phyloP scores from a whole-genome alignment of 1,284 basidiomycete species.

The Austroboletus olivaceoglutinosus region DNA sequence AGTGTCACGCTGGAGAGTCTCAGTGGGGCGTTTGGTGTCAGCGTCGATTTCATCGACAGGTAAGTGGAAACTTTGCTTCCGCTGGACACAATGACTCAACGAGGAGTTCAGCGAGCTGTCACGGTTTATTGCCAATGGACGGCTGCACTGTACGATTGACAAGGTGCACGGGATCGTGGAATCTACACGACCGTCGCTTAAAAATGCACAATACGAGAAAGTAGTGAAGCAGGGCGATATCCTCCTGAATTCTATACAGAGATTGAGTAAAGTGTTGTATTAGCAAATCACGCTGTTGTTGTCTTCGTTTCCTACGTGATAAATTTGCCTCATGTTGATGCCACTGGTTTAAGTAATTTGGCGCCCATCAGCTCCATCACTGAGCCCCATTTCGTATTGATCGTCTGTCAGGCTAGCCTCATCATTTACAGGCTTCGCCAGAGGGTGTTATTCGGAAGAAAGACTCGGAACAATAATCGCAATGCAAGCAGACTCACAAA shows the following conservation, averaged over 20 bases:
- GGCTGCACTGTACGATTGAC: slow-evolving; percentile 90
- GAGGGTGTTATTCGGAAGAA: slow-evolving; percentile 3
- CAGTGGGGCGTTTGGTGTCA: slow-evolving; percentile 87
- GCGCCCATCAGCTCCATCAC: not conserved
- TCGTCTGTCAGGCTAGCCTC: slow-evolving; percentile 5
- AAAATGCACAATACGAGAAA: slow-evolving; percentile 89
- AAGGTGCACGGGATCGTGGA: slow-evolving; percentile 93
- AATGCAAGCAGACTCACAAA: not conserved
- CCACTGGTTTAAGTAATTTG: too few relatives aligned
- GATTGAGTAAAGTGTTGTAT: slow-evolving; percentile 74
- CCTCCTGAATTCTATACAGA: slow-evolving; percentile 76
- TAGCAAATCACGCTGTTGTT: slow-evolving; percentile 28
- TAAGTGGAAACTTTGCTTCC: slow-evolving; percentile 37
- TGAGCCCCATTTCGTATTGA: not conserved
- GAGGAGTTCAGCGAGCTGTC: slow-evolving; percentile 75
- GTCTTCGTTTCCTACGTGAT: not conserved
- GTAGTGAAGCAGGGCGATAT: slow-evolving; percentile 88
- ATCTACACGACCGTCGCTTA: slow-evolving; percentile 85
- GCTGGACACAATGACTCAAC: not conserved
- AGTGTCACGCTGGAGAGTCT: slow-evolving; percentile 89
- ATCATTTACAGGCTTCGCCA: slow-evolving; percentile 8
- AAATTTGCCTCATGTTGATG: too few relatives aligned
- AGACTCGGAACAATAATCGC: not conserved
- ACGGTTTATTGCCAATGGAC: slow-evolving; percentile 88
- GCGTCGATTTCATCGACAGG: slow-evolving; percentile 85